These are phyloP conservation scores for Caryopteris hybrid DNA, from an alignment of 305 asterid genomes.

Conservation along the genomic window DNA sequence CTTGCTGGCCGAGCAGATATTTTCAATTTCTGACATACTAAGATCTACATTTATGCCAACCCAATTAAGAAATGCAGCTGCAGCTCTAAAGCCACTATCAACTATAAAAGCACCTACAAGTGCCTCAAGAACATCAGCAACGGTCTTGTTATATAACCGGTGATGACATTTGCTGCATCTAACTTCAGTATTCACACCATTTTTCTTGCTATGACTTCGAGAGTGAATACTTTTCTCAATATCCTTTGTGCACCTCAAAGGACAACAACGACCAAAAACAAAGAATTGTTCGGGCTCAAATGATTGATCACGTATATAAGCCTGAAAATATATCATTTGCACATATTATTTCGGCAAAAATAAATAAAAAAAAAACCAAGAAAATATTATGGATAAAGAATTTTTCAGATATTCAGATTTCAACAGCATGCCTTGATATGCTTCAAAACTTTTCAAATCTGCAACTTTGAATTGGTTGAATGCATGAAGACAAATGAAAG, in stretches of 20 bases:
- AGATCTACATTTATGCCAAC: slow-evolving; percentile 66
- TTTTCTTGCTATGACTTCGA: slow-evolving; percentile 23
- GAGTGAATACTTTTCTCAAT: slow-evolving; percentile 57
- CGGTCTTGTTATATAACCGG: slow-evolving; percentile 82
- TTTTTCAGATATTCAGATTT: background rate
- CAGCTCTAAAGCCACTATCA: slow-evolving; percentile 89
- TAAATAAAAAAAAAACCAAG: slow-evolving; percentile 10
- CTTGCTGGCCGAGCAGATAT: slow-evolving; percentile 56
- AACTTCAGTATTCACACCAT: slow-evolving; percentile 37
- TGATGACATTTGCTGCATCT: slow-evolving; percentile 88
- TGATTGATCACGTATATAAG: slow-evolving; percentile 84
- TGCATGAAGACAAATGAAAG: background rate
- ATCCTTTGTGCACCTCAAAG: slow-evolving; percentile 54
- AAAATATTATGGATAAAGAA: background rate
- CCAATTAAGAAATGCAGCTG: slow-evolving; percentile 87
- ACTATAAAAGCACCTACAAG: slow-evolving; percentile 88
- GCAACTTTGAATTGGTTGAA: background rate
- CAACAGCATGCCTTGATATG: background rate
- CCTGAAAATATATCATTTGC: slow-evolving; percentile 42
- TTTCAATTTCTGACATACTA: slow-evolving; percentile 36
- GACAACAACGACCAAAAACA: slow-evolving; percentile 79
- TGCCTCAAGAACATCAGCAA: slow-evolving; percentile 92
- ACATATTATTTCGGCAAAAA: slow-evolving; percentile 13
- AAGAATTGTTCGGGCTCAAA: slow-evolving; percentile 68
- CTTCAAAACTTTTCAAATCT: background rate